Percentiles rank a stretch among this genome's conserved stretches.
These are phyloP conservation scores for Marasmius tenuissimus DNA, from an alignment of 1,284 basidiomycete genomes.

Conservation along the genomic window DNA sequence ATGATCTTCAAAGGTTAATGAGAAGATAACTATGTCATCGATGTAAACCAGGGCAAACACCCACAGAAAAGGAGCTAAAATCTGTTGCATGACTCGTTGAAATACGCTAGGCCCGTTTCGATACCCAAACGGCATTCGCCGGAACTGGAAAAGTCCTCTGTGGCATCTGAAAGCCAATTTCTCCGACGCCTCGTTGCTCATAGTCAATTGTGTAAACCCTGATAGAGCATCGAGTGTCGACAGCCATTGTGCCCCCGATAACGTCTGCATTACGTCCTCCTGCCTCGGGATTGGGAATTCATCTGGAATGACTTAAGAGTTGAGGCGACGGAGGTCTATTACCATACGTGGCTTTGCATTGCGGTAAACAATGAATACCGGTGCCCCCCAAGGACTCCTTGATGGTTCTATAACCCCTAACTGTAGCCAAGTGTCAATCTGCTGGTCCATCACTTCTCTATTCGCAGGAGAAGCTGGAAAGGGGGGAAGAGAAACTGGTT, in stretches of 20 bases:
- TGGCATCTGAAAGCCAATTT: conserved; percentile 28
- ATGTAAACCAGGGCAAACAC: conserved; percentile 13
- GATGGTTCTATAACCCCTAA: conserved; percentile 28
- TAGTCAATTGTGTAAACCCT: conserved; percentile 27
- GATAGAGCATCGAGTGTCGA: conserved; percentile 26
- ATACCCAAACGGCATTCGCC: conserved; percentile 29
- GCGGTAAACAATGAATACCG: conserved; percentile 24
- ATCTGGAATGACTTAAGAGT: conserved; percentile 22
- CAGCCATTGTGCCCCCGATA: conserved; percentile 22
- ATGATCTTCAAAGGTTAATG: neutral
- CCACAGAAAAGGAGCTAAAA: conserved; percentile 13
- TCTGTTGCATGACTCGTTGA: conserved; percentile 12
- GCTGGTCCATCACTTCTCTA: conserved; percentile 27
- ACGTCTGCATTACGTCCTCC: conserved; percentile 25
- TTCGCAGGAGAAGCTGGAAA: conserved; percentile 26
- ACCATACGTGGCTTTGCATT: conserved; percentile 27
- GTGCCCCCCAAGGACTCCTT: conserved; percentile 27
- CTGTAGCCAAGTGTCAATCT: conserved; percentile 22
- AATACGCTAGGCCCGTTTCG: conserved; percentile 23
- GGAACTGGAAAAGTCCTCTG: conserved; percentile 27
- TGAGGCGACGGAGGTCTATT: conserved; percentile 25
- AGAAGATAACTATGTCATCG: conserved; percentile 12
- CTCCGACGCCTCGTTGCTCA: conserved; percentile 17
- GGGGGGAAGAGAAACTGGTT: conserved; percentile 22
- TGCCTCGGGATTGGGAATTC: conserved; percentile 28